phyloP scores from a whole-genome alignment of 805 yeast genomes.

The Spathaspora girioi region DNA sequence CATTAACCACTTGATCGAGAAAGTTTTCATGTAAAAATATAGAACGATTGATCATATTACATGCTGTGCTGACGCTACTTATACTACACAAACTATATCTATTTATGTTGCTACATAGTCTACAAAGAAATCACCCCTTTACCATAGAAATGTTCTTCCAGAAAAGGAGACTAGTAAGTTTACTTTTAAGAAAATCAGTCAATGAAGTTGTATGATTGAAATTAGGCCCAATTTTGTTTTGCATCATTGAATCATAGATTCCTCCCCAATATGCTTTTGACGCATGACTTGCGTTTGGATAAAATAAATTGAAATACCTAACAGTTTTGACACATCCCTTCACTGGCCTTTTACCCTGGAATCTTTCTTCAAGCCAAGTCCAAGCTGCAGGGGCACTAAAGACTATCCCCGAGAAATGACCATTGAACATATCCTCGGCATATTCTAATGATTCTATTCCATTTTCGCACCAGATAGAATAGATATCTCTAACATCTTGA shows the following conservation, averaged over 20 bases:
- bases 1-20: too few relatives aligned
- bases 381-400: conserved; percentile 20
- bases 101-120: too few relatives aligned
- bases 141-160: too few relatives aligned
- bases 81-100: too few relatives aligned
- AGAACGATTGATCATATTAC: too few relatives aligned
- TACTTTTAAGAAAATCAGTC: not conserved
- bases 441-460: conserved; percentile 27
- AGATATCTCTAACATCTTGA: conserved; percentile 16
- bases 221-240: not conserved
- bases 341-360: conserved; percentile 5
- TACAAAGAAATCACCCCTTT: too few relatives aligned
- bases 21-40: too few relatives aligned
- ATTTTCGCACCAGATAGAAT: conserved; percentile 23
- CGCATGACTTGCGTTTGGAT: conserved; percentile 11
- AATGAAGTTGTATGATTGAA: not conserved
- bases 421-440: conserved; percentile 20
- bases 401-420: conserved; percentile 21
- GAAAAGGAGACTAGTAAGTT: not conserved
- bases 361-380: conserved; percentile 14
- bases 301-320: conserved; percentile 44
- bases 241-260: not conserved
- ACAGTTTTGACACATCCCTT: conserved; percentile 50
- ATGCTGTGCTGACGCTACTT: too few relatives aligned
- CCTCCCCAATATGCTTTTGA: conserved; percentile 1